phyloP scores from a whole-genome alignment of 2,329 filamentous ascomycete species.

The Colletotrichum sublineola region DNA sequence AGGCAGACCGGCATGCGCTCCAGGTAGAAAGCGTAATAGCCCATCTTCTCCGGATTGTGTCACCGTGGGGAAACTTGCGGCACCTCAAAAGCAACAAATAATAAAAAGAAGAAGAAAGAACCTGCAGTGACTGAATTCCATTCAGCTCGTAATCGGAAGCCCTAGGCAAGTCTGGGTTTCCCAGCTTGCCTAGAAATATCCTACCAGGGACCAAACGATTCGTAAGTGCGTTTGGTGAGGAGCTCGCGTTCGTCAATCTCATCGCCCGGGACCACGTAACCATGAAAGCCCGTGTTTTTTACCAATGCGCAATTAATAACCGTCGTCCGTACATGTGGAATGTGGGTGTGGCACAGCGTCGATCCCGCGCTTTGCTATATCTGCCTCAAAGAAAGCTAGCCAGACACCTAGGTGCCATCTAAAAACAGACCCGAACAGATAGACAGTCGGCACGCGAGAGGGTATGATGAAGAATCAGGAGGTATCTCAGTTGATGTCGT shows the following conservation, averaged over 20 bases:
- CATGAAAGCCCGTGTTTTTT: neutral
- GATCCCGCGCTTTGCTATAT: neutral
- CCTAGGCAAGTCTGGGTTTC: neutral
- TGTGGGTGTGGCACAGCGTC: neutral
- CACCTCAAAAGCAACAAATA: neutral
- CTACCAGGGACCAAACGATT: neutral
- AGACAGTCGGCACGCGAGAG: neutral
- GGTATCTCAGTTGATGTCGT: constrained; percentile 43
- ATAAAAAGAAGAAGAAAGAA: no score
- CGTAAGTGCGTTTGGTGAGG: neutral
- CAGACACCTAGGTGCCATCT: neutral
- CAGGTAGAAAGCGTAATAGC: neutral
- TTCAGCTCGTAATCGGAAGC: neutral
- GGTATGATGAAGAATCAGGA: constrained; percentile 21
- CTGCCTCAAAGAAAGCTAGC: neutral
- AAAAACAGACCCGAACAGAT: neutral
- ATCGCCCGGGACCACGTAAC: neutral
- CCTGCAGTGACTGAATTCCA: neutral
- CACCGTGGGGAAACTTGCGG: neutral
- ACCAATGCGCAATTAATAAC: no score
- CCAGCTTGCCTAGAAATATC: neutral
- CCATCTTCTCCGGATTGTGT: neutral
- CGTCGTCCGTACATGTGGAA: neutral
- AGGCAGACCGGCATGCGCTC: neutral
- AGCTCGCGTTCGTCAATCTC: neutral